Conservation (phyloP, 2,329 filamentous ascomycete genomes). For the Calonectria honghensis region DNA sequence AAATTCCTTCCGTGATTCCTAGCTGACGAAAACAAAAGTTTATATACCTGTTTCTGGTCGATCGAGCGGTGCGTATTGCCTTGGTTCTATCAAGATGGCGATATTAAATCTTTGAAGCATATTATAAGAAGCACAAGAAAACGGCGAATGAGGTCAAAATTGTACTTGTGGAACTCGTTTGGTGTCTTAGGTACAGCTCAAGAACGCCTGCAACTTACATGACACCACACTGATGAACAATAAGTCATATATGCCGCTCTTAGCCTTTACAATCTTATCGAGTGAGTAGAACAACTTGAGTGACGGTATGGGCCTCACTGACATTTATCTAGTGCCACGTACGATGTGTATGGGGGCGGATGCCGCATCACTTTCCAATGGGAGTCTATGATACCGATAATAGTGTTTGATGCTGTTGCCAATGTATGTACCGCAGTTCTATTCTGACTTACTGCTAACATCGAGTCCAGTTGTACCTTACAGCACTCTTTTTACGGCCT, state of each 20-base stretch:
- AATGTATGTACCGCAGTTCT: background rate
- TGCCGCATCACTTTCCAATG: conserved; percentile 10
- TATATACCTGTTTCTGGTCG: conserved; percentile 8
- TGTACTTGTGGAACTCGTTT: conserved; percentile 17
- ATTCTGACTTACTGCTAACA: background rate
- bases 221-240: background rate
- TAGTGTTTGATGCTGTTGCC: conserved; percentile 3
- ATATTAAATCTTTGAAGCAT: background rate
- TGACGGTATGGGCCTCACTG: background rate
- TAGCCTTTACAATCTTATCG: background rate
- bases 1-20: background rate
- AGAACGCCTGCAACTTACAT: background rate
- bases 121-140: conserved; percentile 6
- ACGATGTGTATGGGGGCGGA: conserved; percentile 3
- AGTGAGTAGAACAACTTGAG: background rate
- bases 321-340: background rate
- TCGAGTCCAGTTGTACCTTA: background rate
- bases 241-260: conserved; percentile 11
- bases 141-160: background rate
- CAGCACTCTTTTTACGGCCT: background rate
- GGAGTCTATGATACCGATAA: conserved; percentile 14
- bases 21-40: background rate
- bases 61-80: background rate
- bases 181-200: background rate
- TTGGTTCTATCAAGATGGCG: no score